Conservation (phyloP, 495 filamentous ascomycete genomes). For the Hypoxylon cercidicola region DNA sequence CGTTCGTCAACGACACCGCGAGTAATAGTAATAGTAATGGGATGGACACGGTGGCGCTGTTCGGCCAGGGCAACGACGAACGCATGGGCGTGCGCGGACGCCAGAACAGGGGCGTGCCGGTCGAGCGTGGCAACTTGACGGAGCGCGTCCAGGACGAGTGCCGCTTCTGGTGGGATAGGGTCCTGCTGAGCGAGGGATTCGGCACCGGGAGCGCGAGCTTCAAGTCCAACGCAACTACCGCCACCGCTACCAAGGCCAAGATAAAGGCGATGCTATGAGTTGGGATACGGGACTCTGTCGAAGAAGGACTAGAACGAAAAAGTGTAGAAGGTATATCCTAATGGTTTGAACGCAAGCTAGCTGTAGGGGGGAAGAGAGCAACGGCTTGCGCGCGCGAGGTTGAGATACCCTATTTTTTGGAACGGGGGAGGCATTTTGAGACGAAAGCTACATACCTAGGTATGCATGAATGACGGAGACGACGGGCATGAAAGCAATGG, state of each 20-base stretch:
- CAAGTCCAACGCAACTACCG: not conserved
- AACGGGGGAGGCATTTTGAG: conserved; percentile 1
- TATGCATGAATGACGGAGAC: conserved; percentile 10
- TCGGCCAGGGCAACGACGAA: conserved; percentile 73
- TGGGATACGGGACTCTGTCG: not conserved
- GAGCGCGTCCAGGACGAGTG: conserved; percentile 61
- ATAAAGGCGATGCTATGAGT: conserved; percentile 2
- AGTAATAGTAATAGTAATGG: conserved; percentile 36
- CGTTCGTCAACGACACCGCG: conserved; percentile 23
- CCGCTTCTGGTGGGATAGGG: conserved; percentile 65
- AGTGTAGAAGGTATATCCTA: too few species aligned
- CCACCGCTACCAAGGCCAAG: not conserved
- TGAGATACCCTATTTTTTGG: conserved; percentile 25
- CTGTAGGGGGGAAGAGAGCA: too few species aligned
- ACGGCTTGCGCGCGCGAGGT: not conserved
- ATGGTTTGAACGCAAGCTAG: too few species aligned
- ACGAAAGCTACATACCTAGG: conserved; percentile 4
- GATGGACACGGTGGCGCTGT: conserved; percentile 57
- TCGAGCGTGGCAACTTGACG: conserved; percentile 52
- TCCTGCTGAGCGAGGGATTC: conserved; percentile 55
- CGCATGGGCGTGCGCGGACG: conserved; percentile 52
- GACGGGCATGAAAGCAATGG: conserved; percentile 28
- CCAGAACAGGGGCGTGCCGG: conserved; percentile 52
- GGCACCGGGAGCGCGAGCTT: conserved; percentile 43
- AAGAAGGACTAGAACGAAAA: too few species aligned